A percentile compares a stretch with the other conserved stretches of the same genome.
phyloP scores from a whole-genome alignment of 2,329 filamentous ascomycete species.

The Paecilomyces sp. region DNA sequence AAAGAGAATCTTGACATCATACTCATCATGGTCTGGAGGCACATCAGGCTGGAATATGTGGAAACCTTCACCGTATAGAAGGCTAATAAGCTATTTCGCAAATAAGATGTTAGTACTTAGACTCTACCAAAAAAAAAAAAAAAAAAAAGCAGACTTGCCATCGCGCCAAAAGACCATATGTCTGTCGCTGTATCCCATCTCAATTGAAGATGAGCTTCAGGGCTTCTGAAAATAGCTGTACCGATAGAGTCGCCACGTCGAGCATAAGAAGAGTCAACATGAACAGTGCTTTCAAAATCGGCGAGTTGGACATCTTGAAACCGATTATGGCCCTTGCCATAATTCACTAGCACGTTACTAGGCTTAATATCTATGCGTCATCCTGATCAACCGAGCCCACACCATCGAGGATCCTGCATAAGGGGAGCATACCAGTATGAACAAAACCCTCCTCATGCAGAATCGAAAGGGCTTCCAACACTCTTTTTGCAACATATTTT shows the following conservation, averaged over 20 bases:
- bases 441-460: neutral
- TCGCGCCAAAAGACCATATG: neutral
- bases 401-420: no score
- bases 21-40: no score
- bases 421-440: neutral
- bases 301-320: constrained; percentile 17
- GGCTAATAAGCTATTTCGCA: no score
- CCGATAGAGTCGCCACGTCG: constrained; percentile 12
- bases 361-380: neutral
- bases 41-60: no score
- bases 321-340: constrained; percentile 5
- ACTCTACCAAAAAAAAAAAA: no score
- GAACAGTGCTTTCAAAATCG: constrained; percentile 13
- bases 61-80: no score
- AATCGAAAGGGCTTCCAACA: neutral
- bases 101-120: no score
- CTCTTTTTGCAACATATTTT: neutral
- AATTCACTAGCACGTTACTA: constrained; percentile 16
- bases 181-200: constrained; percentile 18
- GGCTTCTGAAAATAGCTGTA: constrained; percentile 13
- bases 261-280: constrained; percentile 8
- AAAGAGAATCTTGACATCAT: no score
- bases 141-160: no score
- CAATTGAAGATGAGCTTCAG: constrained; percentile 16
- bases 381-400: neutral